A percentile compares a stretch with the other conserved stretches of the same genome.
phyloP scores from a whole-genome alignment of 208 protist genomes.

The Leishmania martiniquensis region DNA sequence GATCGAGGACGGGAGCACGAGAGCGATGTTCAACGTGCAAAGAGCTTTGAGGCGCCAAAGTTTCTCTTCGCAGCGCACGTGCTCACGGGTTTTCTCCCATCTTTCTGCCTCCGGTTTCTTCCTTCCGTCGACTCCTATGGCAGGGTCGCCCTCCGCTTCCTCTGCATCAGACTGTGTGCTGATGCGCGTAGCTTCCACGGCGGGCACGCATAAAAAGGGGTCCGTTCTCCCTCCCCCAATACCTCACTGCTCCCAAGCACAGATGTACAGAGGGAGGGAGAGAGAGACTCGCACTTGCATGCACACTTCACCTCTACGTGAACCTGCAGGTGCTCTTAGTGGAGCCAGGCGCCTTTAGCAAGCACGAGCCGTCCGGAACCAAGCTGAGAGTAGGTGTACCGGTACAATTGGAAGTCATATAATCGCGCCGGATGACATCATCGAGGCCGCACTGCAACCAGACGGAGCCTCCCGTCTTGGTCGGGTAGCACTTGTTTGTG shows the following conservation, averaged over 20 bases:
- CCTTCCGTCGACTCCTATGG: too few relatives aligned
- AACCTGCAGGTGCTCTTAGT: constrained; percentile 10
- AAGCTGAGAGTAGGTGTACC: constrained; percentile 19
- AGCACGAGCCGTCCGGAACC: constrained; percentile 20
- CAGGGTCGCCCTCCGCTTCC: not conserved
- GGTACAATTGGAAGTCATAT: constrained; percentile 30
- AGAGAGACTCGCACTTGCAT: too few relatives aligned
- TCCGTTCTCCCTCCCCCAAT: not conserved
- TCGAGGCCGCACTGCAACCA: constrained; percentile 38
- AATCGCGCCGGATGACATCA: constrained; percentile 35
- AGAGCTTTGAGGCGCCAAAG: not conserved
- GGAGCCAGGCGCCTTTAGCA: constrained; percentile 13
- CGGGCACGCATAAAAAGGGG: not conserved
- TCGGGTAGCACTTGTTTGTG: constrained; percentile 13
- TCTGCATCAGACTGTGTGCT: not conserved
- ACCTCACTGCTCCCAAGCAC: not conserved
- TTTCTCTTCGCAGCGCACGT: not conserved
- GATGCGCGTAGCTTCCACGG: not conserved
- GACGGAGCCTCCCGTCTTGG: constrained; percentile 9
- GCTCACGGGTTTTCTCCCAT: not conserved
- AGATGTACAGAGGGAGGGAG: too few relatives aligned
- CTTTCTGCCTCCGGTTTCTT: not conserved
- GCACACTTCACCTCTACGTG: not conserved
- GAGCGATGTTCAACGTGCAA: not conserved
- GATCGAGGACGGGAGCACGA: not conserved